Conservation (phyloP, 176 grass and related monocot genomes). For the Carex pumila region DNA sequence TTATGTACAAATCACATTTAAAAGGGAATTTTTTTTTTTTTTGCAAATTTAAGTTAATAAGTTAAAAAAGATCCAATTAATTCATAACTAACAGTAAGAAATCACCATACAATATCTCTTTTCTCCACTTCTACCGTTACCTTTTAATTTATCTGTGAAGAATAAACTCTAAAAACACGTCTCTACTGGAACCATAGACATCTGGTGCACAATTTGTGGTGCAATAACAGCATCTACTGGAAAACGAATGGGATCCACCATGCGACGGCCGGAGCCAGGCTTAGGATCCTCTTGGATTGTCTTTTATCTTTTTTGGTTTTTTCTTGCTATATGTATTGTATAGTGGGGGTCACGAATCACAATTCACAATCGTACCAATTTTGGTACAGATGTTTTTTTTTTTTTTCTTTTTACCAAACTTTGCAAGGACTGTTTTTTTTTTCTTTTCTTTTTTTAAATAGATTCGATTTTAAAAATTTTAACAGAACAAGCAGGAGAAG, state of each 20-base stretch:
- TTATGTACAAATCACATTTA: too few relatives aligned
- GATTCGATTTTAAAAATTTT: too few relatives aligned
- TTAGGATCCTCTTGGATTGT: conserved; percentile 11
- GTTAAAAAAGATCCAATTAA: too few relatives aligned
- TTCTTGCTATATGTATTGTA: not conserved
- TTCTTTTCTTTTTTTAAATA: too few relatives aligned
- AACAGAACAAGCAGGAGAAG: too few relatives aligned
- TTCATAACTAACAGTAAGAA: too few relatives aligned
- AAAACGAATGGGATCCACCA: not conserved
- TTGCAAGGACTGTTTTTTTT: not conserved
- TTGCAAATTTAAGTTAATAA: too few relatives aligned
- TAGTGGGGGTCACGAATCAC: not conserved
- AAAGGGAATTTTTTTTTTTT: too few relatives aligned
- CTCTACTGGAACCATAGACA: not conserved
- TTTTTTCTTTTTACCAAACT: not conserved
- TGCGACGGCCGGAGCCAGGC: conserved; percentile 1
- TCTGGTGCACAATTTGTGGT: not conserved
- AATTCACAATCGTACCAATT: not conserved
- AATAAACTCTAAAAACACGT: not conserved
- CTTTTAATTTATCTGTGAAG: too few relatives aligned
- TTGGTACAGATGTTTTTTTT: not conserved
- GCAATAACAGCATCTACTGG: not conserved
- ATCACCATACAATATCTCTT: too few relatives aligned
- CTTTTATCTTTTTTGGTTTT: not conserved
- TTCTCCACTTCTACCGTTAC: too few relatives aligned